phyloP scores from a whole-genome alignment of 371 early-diverging fungal genomes.

The Paraphysoderma sedebokerense region DNA sequence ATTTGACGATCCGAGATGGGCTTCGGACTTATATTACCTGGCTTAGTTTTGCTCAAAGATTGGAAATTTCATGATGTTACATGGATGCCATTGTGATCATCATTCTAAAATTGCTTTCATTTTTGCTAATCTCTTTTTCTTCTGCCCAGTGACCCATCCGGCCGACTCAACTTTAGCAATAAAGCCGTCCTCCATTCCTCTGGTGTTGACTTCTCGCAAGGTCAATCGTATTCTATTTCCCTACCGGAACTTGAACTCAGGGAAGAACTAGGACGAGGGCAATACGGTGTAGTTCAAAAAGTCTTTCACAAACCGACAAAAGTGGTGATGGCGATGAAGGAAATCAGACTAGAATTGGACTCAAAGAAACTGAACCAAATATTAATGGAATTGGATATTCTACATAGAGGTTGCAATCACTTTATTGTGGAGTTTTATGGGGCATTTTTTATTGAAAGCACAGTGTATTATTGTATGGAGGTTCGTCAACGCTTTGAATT shows the following conservation, averaged over 20 bases:
- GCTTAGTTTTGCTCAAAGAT: constrained; percentile 2
- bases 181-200: constrained; percentile 79
- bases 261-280: constrained; percentile 68
- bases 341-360: constrained; percentile 80
- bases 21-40: background rate
- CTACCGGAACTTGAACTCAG: constrained; percentile 62
- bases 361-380: constrained; percentile 72
- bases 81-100: background rate
- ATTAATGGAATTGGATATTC: constrained; percentile 76
- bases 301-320: constrained; percentile 66
- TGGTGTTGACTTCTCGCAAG: constrained; percentile 80
- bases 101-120: background rate
- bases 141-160: constrained; percentile 52
- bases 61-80: background rate
- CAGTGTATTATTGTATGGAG: constrained; percentile 85
- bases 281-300: constrained; percentile 82
- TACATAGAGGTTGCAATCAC: constrained; percentile 67
- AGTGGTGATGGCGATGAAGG: constrained; percentile 89
- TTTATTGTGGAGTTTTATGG: constrained; percentile 94
- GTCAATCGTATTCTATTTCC: constrained; percentile 69
- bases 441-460: constrained; percentile 90
- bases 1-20: background rate
- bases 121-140: background rate
- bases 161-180: constrained; percentile 75
- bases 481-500: no score